These are phyloP conservation scores for Fusarium haematococcum DNA, from an alignment of 2,329 filamentous ascomycete genomes.

Conservation along the genomic window DNA sequence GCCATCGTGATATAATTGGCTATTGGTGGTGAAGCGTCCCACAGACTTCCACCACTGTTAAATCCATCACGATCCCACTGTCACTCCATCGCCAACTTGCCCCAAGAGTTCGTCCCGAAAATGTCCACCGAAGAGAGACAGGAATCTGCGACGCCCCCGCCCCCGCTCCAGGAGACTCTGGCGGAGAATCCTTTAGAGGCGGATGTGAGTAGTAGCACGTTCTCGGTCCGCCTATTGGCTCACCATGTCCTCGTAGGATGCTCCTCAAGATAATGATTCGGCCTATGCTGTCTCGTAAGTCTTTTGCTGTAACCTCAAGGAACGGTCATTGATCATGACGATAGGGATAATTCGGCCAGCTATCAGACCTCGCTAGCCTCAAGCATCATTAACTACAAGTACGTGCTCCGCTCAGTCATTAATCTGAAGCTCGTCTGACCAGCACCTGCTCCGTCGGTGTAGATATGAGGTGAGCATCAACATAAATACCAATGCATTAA, in stretches of 20 bases:
- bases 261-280: neutral
- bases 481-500: neutral
- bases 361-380: neutral
- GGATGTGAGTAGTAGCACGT: neutral
- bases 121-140: neutral
- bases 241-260: neutral
- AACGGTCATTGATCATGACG: neutral
- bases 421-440: neutral
- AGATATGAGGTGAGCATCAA: neutral
- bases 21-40: neutral
- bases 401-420: neutral
- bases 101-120: neutral
- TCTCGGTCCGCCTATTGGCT: neutral
- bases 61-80: neutral
- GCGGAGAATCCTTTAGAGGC: neutral
- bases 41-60: neutral
- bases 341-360: neutral
- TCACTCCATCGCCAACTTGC: neutral
- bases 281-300: neutral
- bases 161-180: neutral
- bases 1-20: neutral
- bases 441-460: neutral
- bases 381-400: conserved; percentile 4
- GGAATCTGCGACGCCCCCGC: neutral
- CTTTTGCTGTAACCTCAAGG: neutral